Percentiles rank a stretch among this genome's conserved stretches.
phyloP scores from a whole-genome alignment of 148 eudicot species.

The Chenopodium formosanum region DNA sequence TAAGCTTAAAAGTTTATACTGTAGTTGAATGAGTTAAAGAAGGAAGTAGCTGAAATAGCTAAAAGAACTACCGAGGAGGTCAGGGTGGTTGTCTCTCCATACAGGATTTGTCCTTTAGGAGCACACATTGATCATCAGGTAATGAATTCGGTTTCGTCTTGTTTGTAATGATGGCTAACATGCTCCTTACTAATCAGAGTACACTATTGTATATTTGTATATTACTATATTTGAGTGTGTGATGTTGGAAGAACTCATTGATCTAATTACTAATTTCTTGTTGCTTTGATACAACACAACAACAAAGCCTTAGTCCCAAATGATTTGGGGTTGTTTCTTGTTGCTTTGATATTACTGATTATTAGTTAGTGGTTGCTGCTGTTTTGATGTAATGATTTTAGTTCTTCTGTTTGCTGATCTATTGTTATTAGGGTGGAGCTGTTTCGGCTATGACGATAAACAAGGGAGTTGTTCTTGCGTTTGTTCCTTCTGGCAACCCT shows the following conservation, averaged over 20 bases:
- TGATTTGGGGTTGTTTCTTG: too few species aligned
- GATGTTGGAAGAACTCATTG: background rate
- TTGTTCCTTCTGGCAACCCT: slow-evolving; percentile 80
- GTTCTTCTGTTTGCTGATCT: slow-evolving; percentile 6
- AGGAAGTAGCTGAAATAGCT: slow-evolving; percentile 62
- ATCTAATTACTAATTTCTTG: background rate
- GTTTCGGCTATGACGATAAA: slow-evolving; percentile 95
- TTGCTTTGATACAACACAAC: slow-evolving; percentile 6
- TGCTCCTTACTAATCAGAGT: background rate
- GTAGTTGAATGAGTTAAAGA: slow-evolving; percentile 64
- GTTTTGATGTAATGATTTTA: slow-evolving; percentile 14
- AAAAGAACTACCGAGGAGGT: slow-evolving; percentile 56
- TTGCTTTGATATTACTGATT: slow-evolving; percentile 7
- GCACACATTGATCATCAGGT: slow-evolving; percentile 99
- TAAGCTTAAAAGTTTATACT: slow-evolving; percentile 19
- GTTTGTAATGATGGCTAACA: background rate
- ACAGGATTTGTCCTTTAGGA: slow-evolving; percentile 96
- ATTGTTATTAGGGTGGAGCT: slow-evolving; percentile 71
- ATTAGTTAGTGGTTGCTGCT: background rate
- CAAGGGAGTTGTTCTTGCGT: slow-evolving; percentile 86
- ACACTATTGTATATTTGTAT: background rate
- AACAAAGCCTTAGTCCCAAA: too few species aligned
- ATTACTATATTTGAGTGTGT: background rate
- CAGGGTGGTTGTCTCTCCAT: slow-evolving; percentile 81
- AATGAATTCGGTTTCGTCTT: background rate